Evolutionary conservation across 345 rosid genomes (phyloP), one percentile per base, ranked within the genome.

Genomic region (Sapria himalayana): DNA sequence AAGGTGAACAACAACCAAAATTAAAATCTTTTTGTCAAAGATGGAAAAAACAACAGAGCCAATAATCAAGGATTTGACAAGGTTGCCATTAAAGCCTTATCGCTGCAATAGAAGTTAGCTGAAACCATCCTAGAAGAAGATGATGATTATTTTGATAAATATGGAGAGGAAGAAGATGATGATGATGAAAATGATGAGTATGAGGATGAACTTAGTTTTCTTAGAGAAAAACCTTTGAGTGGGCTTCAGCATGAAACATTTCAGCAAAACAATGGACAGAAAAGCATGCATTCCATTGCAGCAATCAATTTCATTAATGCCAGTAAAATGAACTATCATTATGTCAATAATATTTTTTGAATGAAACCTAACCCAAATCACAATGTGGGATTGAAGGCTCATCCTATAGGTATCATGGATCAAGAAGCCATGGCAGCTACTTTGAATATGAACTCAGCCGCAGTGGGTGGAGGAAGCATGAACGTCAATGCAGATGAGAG

Each of bases 351-450:
- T 33, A 69, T 69, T 60, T 58, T 42, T 14, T 55, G 60, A 2
- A 76, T 69, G 52, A 76, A 69, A 52, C 75, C 65, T 29, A 73
- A 56, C 55, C 66, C 60, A 20, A 76, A 56, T 63, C 85, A 65
- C 61, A 66, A 29, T 44, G 20, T 39, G 50, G 72, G 59, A 37
- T 49, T 56, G 43, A 60, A 56, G 19, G 46, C 46, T 5, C 58
- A 35, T 20, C 46, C 61, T 18, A 64, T 59, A 7, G 61, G 45
- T 20, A 54, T 66, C 29, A 54, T 66, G 29, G 73, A 73, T 66
- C 67, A 35, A 33, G 57, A 74, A 57, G 48, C 65, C 6, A 46
- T 72, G 58, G 63, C 76, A 9, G 74, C 78, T 13, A 4, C n/a
- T n/a, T 5, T 67, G 63, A 67, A 70, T 47, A 56, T 68, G 71